phyloP scores from a whole-genome alignment of 2,329 filamentous ascomycete species.

The Immersiporthe knoxdaviesiana region DNA sequence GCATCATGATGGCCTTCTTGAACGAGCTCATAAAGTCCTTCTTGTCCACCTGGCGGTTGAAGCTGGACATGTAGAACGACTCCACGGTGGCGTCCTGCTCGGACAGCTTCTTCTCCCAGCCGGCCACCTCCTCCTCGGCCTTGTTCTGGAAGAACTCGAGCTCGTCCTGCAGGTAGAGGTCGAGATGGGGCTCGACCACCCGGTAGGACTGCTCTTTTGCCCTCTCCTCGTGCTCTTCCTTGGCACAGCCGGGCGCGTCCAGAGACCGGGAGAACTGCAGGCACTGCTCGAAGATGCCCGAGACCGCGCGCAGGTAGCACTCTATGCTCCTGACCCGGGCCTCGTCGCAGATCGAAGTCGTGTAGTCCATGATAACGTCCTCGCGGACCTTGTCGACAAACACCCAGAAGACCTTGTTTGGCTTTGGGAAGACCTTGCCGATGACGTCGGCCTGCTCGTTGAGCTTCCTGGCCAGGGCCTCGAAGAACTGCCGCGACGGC shows the following conservation, averaged over 20 bases:
- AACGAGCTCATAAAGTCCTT: slow-evolving; percentile 95
- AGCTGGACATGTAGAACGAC: slow-evolving; percentile 93
- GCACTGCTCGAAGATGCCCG: slow-evolving; percentile 85
- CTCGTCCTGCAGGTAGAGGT: slow-evolving; percentile 90
- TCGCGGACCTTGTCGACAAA: slow-evolving; percentile 84
- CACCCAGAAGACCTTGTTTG: slow-evolving; percentile 71
- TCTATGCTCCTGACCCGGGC: slow-evolving; percentile 75
- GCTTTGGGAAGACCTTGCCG: slow-evolving; percentile 77
- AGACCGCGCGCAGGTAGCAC: slow-evolving; percentile 82
- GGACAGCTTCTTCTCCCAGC: slow-evolving; percentile 89
- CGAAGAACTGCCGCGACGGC: slow-evolving; percentile 82
- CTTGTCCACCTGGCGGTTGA: slow-evolving; percentile 93
- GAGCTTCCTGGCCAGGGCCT: slow-evolving; percentile 70
- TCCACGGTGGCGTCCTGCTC: slow-evolving; percentile 91
- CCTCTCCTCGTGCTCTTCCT: slow-evolving; percentile 63
- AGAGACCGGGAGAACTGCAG: slow-evolving; percentile 76
- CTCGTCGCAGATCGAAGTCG: slow-evolving; percentile 85
- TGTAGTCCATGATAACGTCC: slow-evolving; percentile 83
- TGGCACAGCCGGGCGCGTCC: slow-evolving; percentile 65
- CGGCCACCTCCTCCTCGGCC: slow-evolving; percentile 74
- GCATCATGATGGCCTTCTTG: slow-evolving; percentile 99
- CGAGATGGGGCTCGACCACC: slow-evolving; percentile 91
- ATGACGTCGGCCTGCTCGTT: slow-evolving; percentile 83
- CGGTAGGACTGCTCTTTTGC: slow-evolving; percentile 69
- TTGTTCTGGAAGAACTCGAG: slow-evolving; percentile 80